phyloP scores from a whole-genome alignment of 2,329 filamentous ascomycete species.

The Didymella sp. region DNA sequence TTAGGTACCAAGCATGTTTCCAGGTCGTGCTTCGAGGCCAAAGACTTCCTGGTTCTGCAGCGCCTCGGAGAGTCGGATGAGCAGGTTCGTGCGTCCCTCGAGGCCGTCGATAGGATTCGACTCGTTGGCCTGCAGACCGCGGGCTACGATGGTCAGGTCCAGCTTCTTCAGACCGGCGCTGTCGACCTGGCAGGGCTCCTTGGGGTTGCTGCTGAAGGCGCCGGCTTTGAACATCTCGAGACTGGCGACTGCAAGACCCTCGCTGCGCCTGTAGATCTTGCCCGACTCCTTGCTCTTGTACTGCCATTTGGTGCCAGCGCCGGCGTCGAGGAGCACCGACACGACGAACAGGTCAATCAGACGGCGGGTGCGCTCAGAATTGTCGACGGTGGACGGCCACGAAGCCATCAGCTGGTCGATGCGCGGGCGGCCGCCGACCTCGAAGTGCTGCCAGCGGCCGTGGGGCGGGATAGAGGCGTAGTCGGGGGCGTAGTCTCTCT shows the following conservation, averaged over 20 bases:
- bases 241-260: constrained; percentile 80
- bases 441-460: constrained; percentile 67
- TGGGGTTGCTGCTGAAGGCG: constrained; percentile 81
- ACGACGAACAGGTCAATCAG: constrained; percentile 80
- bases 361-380: constrained; percentile 74
- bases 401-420: constrained; percentile 73
- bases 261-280: constrained; percentile 80
- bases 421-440: constrained; percentile 77
- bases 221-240: constrained; percentile 95
- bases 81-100: constrained; percentile 80
- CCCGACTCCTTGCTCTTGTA: constrained; percentile 93
- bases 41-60: constrained; percentile 84
- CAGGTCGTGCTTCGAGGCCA: constrained; percentile 81
- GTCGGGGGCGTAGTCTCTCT: constrained; percentile 74
- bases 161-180: constrained; percentile 77
- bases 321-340: constrained; percentile 84
- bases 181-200: constrained; percentile 89
- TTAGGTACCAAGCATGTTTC: constrained; percentile 84
- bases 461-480: constrained; percentile 82
- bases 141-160: constrained; percentile 75
- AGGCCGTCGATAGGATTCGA: constrained; percentile 84
- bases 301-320: constrained; percentile 87
- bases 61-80: constrained; percentile 77
- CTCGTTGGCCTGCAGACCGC: constrained; percentile 82
- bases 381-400: constrained; percentile 73